These are phyloP conservation scores for Populus trichocarpa DNA, from an alignment of 441 rosid species.

Conservation along the genomic window DNA sequence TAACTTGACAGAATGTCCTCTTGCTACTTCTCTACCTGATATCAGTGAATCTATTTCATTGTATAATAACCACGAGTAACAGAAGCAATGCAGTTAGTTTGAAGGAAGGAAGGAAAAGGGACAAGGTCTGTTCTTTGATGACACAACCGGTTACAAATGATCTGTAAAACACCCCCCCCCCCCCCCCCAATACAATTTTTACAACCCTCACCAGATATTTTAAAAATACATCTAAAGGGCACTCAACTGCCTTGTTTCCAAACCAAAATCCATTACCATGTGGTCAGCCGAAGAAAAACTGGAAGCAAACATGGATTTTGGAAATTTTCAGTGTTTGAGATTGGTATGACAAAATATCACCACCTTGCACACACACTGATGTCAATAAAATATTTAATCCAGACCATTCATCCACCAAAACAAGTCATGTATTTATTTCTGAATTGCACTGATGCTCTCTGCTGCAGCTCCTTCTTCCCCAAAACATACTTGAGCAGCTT, in stretches of 20 bases:
- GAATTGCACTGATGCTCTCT: constrained; percentile 96
- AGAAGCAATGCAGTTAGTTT: not conserved
- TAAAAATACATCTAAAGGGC: constrained; percentile 7
- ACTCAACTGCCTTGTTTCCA: not conserved
- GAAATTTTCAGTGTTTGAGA: not conserved
- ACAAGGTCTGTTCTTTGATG: constrained; percentile 1
- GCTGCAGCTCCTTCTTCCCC: constrained; percentile 98
- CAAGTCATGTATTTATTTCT: constrained; percentile 72
- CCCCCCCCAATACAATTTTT: constrained; percentile 20
- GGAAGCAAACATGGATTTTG: constrained; percentile 33
- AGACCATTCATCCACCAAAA: constrained; percentile 6
- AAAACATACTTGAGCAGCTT: constrained; percentile 89
- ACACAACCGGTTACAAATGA: constrained; percentile 19
- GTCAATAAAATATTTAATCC: not conserved
- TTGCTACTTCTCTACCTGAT: not conserved
- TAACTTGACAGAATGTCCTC: not conserved
- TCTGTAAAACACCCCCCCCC: constrained; percentile 16
- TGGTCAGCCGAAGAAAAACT: constrained; percentile 20
- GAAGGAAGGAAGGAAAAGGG: not conserved
- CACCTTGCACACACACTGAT: not conserved
- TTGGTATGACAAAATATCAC: not conserved
- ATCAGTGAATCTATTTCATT: not conserved
- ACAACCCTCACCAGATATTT: constrained; percentile 22
- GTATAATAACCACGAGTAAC: not conserved
- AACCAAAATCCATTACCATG: constrained; percentile 27